Evolutionary conservation across 495 filamentous ascomycete genomes (phyloP).

Genomic region (Gamarada debralockiae): DNA sequence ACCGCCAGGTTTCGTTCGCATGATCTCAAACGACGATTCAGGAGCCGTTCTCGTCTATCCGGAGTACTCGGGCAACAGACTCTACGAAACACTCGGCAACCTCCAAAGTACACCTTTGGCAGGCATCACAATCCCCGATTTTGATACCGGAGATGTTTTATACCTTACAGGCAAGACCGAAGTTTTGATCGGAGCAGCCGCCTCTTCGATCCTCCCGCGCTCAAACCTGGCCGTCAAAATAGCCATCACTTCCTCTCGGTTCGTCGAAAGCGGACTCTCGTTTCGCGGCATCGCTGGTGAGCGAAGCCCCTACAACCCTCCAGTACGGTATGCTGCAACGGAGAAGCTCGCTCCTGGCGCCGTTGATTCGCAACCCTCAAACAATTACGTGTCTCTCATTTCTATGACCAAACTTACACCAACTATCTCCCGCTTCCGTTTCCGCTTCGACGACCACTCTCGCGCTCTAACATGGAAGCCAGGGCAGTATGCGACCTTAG

Average conservation of each 20-base stretch:
- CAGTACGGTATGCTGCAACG: conserved; percentile 47
- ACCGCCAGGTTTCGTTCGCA: conserved; percentile 65
- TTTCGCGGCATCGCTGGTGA: conserved; percentile 58
- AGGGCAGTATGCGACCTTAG: conserved; percentile 72
- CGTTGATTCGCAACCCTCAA: conserved; percentile 1
- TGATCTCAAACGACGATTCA: conserved; percentile 47
- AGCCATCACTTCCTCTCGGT: conserved; percentile 51
- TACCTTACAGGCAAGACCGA: conserved; percentile 65
- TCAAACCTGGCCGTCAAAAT: conserved; percentile 70
- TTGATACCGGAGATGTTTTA: conserved; percentile 62
- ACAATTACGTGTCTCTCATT: conserved; percentile 14
- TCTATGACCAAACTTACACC: conserved; percentile 47
- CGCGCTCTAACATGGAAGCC: conserved; percentile 49
- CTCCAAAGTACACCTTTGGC: conserved; percentile 58
- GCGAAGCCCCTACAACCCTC: conserved; percentile 68
- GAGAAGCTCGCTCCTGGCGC: conserved; percentile 35
- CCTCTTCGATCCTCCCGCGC: conserved; percentile 55
- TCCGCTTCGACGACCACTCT: conserved; percentile 43
- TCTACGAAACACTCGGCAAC: conserved; percentile 81
- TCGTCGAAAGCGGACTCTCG: conserved; percentile 57
- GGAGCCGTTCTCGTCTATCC: conserved; percentile 62
- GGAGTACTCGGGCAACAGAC: conserved; percentile 75
- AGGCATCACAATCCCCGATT: conserved; percentile 69
- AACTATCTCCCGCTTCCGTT: conserved; percentile 58
- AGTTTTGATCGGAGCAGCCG: conserved; percentile 58